Evolutionary conservation across 306 rosid species (phyloP), one percentile per base, ranked within the genome.

Genomic region (Medicago arabica): DNA sequence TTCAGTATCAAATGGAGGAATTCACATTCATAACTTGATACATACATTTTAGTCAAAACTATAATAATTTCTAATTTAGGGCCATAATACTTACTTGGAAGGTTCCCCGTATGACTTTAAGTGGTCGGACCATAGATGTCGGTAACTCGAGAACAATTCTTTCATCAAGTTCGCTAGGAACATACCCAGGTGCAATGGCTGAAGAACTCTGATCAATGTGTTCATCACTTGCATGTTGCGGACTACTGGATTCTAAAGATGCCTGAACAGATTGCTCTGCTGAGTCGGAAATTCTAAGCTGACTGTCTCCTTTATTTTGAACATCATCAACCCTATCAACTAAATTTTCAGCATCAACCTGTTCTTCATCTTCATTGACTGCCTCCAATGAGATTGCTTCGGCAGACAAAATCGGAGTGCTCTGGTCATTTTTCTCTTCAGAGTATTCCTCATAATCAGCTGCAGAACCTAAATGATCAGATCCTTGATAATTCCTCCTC

Each of bases 401-500:
- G 17, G 96, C 89, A 9, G 90, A 89, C 76, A 89, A 82, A 80
- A 91, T 62, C 74, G 95, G 91, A 83, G 97, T 85, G 50, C 61
- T 82, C 79, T 80, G 79, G 79, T 85, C 85, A 58, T 79, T 82
- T 73, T 83, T 86, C 66, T 57, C 81, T 70, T 73, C 77, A 25
- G 4, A 8, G 69, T 78, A 81, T 72, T 89, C 97, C 47, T 91
- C 93, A 25, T 83, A 89, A 80, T 93, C 74, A 77, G 96, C 96
- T 67, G 97, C 90, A 77, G 92, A 88, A 59, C 98, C 96, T 81
- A 91, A 80, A 86, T 95, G 99, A 83, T 95, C 96, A 65, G 93
- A 90, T 31, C 99, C 97, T 77, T 71, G 82, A 62, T 92, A 92
- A 79, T 92, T 95, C 90, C 91, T 90, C 79, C 91, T 88, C 78